Base-by-base conservation (phyloP, 169 alveolate species). In the Cryptosporidium tyzzeri region DNA sequence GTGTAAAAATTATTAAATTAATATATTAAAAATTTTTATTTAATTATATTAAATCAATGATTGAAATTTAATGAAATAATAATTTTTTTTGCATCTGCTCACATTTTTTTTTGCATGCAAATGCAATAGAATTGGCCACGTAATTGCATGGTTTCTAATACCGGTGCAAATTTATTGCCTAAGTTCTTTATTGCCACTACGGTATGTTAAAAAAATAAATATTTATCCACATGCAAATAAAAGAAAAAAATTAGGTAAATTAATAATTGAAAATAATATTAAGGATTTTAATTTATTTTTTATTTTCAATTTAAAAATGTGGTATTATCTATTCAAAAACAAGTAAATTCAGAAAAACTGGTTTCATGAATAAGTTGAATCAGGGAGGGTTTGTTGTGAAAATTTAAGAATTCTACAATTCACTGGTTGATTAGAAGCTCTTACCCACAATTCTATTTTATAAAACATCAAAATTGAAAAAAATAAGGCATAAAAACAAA, bases 121-220 rank as follows among this genome's bases (percentile, higher is more conserved):
- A 31, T 65, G 71, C 71, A 65, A 7, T 59, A 65, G 71, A 23
- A 21, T 3, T 65, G 26, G 21, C 71, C 71, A 65, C 71, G 71
- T 65, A 7, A 65, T n/a, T 31, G 71, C 71, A 65, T 65, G 18
- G 4, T 31, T 37, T 65, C 33, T n/a, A 21, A 33, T 65, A 55
- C 67, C 67, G 67, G 35, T 55, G 67, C 35, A 23, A 55, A 55
- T 55, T 55, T 55, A 35, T 55, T 7, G 26, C 35, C 8, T 3
- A 23, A 53, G 7, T 53, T 23, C 26, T 23, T 55, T 55, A 55
- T 21, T 55, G 67, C 5, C 39, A 55, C 37, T 21, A 35, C 37
- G 67, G 67, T 55, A 55, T 55, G 14, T 0, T 26, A 21, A 55
- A 8, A 55, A 55, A 53, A 9, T 7, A 55, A 55, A n/a, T 55